These are phyloP conservation scores for Bothriochloa decipiens DNA, from an alignment of 176 grass and related monocot species.

Conservation along the genomic window DNA sequence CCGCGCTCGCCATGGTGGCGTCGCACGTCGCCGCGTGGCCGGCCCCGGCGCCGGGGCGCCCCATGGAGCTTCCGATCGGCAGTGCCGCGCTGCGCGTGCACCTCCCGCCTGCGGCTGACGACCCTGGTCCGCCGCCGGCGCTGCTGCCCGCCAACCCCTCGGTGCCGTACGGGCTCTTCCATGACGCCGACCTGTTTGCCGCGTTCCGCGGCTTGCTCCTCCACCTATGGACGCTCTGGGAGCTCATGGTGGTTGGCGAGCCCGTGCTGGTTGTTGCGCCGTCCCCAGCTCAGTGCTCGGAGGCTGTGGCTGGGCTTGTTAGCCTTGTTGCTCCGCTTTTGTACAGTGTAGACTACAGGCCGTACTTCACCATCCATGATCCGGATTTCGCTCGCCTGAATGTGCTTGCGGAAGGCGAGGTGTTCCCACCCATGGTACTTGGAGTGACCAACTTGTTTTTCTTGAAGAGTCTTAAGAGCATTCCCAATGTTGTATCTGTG, in stretches of 20 bases:
- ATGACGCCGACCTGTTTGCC: slow-evolving; percentile 83
- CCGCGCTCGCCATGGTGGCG: slow-evolving; percentile 80
- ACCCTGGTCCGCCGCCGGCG: slow-evolving; percentile 48
- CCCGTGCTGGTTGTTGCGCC: slow-evolving; percentile 81
- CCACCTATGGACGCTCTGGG: slow-evolving; percentile 95
- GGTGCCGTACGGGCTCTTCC: slow-evolving; percentile 83
- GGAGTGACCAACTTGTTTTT: slow-evolving; percentile 98
- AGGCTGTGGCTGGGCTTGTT: slow-evolving; percentile 82
- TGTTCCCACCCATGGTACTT: slow-evolving; percentile 82
- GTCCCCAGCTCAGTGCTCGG: slow-evolving; percentile 87
- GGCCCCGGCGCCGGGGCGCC: slow-evolving; percentile 50
- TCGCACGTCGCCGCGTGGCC: slow-evolving; percentile 92
- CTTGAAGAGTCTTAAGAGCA: slow-evolving; percentile 78
- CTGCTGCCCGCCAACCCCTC: slow-evolving; percentile 59
- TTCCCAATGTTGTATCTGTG: slow-evolving; percentile 79
- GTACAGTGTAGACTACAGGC: slow-evolving; percentile 80
- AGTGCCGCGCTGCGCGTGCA: slow-evolving; percentile 75
- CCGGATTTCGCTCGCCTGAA: slow-evolving; percentile 85
- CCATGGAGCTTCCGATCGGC: slow-evolving; percentile 88
- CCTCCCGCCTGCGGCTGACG: slow-evolving; percentile 63
- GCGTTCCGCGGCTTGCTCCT: slow-evolving; percentile 82
- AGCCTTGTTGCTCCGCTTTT: slow-evolving; percentile 88
- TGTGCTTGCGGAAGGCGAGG: slow-evolving; percentile 67
- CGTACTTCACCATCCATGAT: slow-evolving; percentile 98
- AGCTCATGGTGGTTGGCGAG: slow-evolving; percentile 80